These are phyloP conservation scores for Cyclocybe aegerita DNA, from an alignment of 768 basidiomycete genomes.

Conservation along the genomic window DNA sequence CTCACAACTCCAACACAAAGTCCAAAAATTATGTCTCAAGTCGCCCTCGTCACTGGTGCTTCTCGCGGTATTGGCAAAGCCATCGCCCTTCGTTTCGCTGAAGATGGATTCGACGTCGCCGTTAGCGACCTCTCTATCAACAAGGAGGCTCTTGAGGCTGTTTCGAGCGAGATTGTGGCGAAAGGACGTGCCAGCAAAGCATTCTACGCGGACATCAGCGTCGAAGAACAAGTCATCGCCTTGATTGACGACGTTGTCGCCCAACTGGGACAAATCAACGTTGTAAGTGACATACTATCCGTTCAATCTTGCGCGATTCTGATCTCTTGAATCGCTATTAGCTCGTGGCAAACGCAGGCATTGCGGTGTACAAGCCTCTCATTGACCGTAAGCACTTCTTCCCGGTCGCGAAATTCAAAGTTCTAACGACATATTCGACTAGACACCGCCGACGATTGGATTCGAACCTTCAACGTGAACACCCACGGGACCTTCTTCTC, in stretches of 20 bases:
- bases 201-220: slow-evolving; percentile 14
- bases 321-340: background rate
- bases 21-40: background rate
- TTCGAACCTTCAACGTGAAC: slow-evolving; percentile 49
- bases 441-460: slow-evolving; percentile 38
- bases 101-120: slow-evolving; percentile 41
- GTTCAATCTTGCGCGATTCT: background rate
- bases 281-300: slow-evolving; percentile 9
- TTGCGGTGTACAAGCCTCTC: slow-evolving; percentile 9
- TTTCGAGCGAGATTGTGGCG: slow-evolving; percentile 9
- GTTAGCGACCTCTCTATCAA: slow-evolving; percentile 34
- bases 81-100: slow-evolving; percentile 43
- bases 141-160: slow-evolving; percentile 7
- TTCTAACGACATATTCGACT: background rate
- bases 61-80: slow-evolving; percentile 49
- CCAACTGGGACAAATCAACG: slow-evolving; percentile 18
- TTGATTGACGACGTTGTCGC: slow-evolving; percentile 13
- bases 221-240: slow-evolving; percentile 14
- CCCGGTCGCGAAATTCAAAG: background rate
- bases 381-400: slow-evolving; percentile 15
- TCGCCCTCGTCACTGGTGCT: slow-evolving; percentile 45
- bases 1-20: too few relatives aligned
- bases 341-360: slow-evolving; percentile 46
- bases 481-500: slow-evolving; percentile 58
- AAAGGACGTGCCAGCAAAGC: slow-evolving; percentile 11